Conservation (phyloP, 345 rosid species). For the Brassica cretica region DNA sequence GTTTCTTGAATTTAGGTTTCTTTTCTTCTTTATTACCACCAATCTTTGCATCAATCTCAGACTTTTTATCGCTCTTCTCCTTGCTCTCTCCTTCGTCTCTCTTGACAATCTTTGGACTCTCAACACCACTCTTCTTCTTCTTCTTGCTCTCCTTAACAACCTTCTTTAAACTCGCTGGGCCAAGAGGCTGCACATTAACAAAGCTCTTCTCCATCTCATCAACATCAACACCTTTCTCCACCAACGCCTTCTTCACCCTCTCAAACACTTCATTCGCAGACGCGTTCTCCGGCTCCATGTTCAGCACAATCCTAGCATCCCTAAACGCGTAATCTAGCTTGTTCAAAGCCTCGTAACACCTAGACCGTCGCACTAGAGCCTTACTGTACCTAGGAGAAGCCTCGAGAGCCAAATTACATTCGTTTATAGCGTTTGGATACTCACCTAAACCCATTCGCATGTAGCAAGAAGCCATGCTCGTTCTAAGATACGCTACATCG, state of each 20-base stretch:
- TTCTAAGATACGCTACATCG: constrained; percentile 77
- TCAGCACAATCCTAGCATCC: constrained; percentile 73
- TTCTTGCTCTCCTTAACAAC: constrained; percentile 69
- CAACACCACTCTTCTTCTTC: constrained; percentile 43
- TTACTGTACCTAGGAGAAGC: constrained; percentile 88
- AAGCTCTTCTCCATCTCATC: constrained; percentile 64
- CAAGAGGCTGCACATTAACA: constrained; percentile 43
- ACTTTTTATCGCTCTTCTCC: constrained; percentile 13
- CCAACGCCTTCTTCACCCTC: constrained; percentile 62
- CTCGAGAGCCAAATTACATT: constrained; percentile 83
- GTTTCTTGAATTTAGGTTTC: constrained; percentile 24
- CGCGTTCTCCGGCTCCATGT: constrained; percentile 77
- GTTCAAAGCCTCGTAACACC: constrained; percentile 83
- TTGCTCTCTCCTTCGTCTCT: neutral
- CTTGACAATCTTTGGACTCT: constrained; percentile 28
- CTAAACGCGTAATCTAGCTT: constrained; percentile 84
- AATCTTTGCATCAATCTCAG: constrained; percentile 27
- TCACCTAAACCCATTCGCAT: constrained; percentile 97
- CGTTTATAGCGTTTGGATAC: constrained; percentile 86
- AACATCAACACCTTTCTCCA: constrained; percentile 63
- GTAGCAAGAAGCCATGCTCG: constrained; percentile 87
- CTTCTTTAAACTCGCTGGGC: constrained; percentile 46
- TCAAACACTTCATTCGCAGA: constrained; percentile 71
- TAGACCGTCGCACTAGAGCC: constrained; percentile 80
- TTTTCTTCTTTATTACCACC: neutral